Evolutionary conservation across 371 early-diverging fungal genomes (phyloP), one percentile per base, ranked within the genome.

Genomic region (Mycotypha africana): DNA sequence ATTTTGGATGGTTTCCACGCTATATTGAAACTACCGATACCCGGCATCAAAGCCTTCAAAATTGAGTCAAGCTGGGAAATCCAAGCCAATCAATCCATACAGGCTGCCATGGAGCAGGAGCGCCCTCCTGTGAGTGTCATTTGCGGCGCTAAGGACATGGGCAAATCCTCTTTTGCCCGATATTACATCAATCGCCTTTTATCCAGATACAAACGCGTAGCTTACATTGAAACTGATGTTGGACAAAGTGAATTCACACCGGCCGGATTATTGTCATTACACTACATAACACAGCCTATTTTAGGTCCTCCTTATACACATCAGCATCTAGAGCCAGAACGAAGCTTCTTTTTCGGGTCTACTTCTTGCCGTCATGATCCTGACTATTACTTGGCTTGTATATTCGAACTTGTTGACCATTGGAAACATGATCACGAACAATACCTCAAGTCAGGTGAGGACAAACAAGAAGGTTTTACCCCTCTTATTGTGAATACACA

Each of bases 161-260:
- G 93, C 14, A 92, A 92, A 67, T 89, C 90, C 0, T 86, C 87
- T 0, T 81, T 83, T 36, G 55, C 75, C 4, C 70, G 82, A 22
- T 79, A 77, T 43, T 42, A 85, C n/a, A 45, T 79, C 30, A 90
- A 92, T 60, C 60, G 66, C 25, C 59, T 89, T 31, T 60, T 92
- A 42, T 72, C 81, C 47, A 60, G 58, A 14, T 65, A 74, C 37
- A 53, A 55, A 19, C 42, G 38, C 16, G 80, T 89, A 11, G 89
- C 89, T 0, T 89, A 74, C 53, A 55, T 92, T 15, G 93, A 92
- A 50, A 80, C 85, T 26, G 93, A 92, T 56, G 44, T 87, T 16
- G 93, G 93, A 3, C 93, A 92, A 50, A 73, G 84, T 6, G 90
- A 89, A 58, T 84, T 89, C 45, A 80, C 88, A 0, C 84, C 89